Base-by-base conservation (phyloP, 805 yeast genomes). In the Pichia gijzeniarum region DNA sequence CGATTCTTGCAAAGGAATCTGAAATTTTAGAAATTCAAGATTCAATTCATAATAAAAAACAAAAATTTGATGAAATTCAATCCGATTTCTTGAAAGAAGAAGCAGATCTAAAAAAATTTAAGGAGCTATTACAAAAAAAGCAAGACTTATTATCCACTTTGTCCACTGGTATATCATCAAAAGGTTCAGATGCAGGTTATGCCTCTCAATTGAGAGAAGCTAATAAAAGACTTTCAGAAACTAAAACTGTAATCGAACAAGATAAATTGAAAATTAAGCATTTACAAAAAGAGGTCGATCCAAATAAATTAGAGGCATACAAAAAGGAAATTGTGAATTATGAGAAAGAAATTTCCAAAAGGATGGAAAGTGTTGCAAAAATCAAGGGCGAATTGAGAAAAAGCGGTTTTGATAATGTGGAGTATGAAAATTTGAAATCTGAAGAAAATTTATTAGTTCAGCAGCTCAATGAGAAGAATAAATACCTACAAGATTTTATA, bases 101-200 rank as follows among this genome's bases (percentile, higher is more conserved):
- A 40, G 59, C 56, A 1, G 57, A 64, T n/a, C 65, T 84, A 19
- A 67, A 63, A 2, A 57, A 59, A 1, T 52, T 79, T 44, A 80
- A 78, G 49, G 68, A 65, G 5, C 70, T 71, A 13, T 70, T 74
- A 39, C 67, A 70, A 30, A 73, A 70, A 48, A 86, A 85, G 53
- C 91, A 86, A 55, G 96, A 90, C 50, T 70, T 90, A 10, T 65
- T 87, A 9, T 84, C 93, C 0, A 82, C 95, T 0, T 69, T 90
- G 35, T 80, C 89, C 0, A 87, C 96, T 0, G 96, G 97, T 55
- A 80, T 90, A n/a, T 85, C 96, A 0, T 77, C 95, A 0, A 80
- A 77, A 48, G 96, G 95, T 44, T 73, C 80, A 0, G 83, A 81
- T 55, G 81, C 85, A 30, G 96, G 96, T 8, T 90, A 86, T 62